Evolutionary conservation across 2,329 filamentous ascomycete genomes (phyloP).

Genomic region (Beauveria brongniartii): DNA sequence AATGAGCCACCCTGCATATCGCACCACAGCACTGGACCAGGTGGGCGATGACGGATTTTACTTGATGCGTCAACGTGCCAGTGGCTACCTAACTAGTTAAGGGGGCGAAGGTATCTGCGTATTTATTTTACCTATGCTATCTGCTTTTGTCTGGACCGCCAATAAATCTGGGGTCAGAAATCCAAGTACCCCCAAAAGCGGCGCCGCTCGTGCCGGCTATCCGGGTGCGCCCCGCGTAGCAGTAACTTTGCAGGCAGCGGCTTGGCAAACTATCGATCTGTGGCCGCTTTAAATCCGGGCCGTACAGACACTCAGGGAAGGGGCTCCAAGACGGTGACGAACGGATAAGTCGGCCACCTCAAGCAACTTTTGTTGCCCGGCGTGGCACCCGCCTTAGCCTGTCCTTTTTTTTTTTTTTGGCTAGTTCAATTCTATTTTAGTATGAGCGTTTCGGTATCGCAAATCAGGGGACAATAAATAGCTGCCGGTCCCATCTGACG

Average conservation of each 20-base stretch:
- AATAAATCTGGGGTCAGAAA: neutral
- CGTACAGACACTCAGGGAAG: neutral
- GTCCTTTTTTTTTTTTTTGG: too few relatives aligned
- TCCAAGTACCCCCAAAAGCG: neutral
- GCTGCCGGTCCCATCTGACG: neutral
- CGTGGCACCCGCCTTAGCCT: neutral
- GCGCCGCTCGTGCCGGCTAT: slow-evolving; percentile 6
- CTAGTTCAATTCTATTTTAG: too few relatives aligned
- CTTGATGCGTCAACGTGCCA: too few relatives aligned
- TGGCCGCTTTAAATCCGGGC: neutral
- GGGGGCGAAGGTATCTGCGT: too few relatives aligned
- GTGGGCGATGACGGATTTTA: too few relatives aligned
- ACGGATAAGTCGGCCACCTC: slow-evolving; percentile 6
- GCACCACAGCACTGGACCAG: too few relatives aligned
- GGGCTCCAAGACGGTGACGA: neutral
- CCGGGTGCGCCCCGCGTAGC: neutral
- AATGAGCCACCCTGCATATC: too few relatives aligned
- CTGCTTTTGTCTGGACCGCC: too few relatives aligned
- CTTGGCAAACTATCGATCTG: neutral
- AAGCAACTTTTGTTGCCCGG: neutral
- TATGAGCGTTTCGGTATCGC: neutral
- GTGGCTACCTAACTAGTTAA: too few relatives aligned
- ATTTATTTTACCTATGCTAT: too few relatives aligned
- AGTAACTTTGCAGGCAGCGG: neutral
- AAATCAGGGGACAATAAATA: neutral